Percentiles rank a stretch among this genome's conserved stretches.
Evolutionary conservation across 73 alveolate genomes (phyloP).

Genomic region (Tetrahymena thermophila): DNA sequence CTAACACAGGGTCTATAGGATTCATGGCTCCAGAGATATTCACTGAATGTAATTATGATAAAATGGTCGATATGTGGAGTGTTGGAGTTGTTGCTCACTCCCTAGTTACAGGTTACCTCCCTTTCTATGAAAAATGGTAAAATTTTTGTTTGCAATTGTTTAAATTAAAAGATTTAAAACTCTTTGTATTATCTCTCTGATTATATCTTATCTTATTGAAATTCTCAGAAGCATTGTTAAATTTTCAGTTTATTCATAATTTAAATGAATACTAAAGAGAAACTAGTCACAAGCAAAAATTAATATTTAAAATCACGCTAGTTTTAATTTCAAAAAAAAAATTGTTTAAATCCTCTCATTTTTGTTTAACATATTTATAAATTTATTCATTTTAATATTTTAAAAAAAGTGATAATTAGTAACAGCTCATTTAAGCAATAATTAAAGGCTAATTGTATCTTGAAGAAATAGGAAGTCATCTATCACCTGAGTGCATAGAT

Average conservation of each 20-base stretch:
- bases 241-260: not conserved
- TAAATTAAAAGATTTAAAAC: too few species aligned
- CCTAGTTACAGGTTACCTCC: not conserved
- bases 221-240: not conserved
- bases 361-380: not conserved
- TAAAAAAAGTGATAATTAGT: not conserved
- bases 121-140: not conserved
- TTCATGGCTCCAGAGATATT: not conserved
- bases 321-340: not conserved
- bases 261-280: too few species aligned
- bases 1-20: not conserved
- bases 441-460: not conserved
- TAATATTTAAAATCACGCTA: not conserved
- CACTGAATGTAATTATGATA: not conserved
- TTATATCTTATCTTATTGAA: too few species aligned
- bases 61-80: not conserved
- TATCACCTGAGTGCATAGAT: not conserved
- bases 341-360: not conserved
- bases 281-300: too few species aligned
- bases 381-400: not conserved
- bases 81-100: not conserved
- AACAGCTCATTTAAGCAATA: not conserved
- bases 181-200: not conserved
- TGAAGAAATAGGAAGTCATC: not conserved
- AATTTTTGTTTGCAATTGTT: not conserved